Evolutionary conservation across 148 eudicot species (phyloP).

Genomic region (Silene conica): DNA sequence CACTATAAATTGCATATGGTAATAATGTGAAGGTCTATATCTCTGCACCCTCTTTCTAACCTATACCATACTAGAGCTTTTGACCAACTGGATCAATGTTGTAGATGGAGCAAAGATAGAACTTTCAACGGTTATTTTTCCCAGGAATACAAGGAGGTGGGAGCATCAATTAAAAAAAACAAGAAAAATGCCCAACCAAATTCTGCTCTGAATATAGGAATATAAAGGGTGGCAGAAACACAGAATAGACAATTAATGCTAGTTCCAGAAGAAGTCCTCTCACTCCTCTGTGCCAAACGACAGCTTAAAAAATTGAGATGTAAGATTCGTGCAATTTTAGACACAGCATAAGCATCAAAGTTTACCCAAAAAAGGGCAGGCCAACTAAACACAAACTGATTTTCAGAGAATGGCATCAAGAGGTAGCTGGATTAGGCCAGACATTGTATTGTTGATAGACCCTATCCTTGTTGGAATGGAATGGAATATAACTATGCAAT

Average conservation of each 20-base stretch:
- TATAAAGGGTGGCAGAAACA: neutral
- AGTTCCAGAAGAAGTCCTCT: neutral
- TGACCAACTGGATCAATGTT: neutral
- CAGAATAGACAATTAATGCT: neutral
- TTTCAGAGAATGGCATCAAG: no score
- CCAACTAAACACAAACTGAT: no score
- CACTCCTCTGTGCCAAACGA: no score
- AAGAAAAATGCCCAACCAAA: neutral
- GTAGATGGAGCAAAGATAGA: neutral
- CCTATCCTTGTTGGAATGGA: no score
- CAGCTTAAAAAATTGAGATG: neutral
- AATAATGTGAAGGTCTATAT: neutral
- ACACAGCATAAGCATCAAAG: neutral
- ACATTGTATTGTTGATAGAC: no score
- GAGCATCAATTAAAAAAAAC: neutral
- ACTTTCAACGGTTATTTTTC: neutral
- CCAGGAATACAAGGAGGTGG: no score
- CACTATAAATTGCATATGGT: neutral
- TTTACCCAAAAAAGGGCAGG: no score
- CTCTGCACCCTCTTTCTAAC: neutral
- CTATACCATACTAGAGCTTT: neutral
- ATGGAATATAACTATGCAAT: no score
- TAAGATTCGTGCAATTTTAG: neutral
- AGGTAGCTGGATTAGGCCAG: no score
- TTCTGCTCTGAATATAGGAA: neutral